A percentile compares a stretch with the other conserved stretches of the same genome.
Evolutionary conservation across 2,329 filamentous ascomycete species (phyloP).

Genomic region (Thelonectria blattea): DNA sequence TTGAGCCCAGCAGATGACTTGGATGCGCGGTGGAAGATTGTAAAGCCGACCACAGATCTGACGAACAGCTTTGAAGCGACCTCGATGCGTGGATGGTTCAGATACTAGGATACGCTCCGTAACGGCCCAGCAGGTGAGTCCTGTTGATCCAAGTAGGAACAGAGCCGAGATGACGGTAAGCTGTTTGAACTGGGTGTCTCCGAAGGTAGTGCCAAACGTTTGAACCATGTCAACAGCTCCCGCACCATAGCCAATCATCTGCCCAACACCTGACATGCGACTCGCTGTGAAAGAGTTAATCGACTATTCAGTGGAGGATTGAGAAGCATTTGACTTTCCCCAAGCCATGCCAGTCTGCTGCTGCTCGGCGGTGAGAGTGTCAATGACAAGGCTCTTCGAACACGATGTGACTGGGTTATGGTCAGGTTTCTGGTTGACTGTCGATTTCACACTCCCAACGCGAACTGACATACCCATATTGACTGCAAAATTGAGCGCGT

Average conservation of each 20-base stretch:
- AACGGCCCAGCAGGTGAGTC: slow-evolving; percentile 87
- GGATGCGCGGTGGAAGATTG: slow-evolving; percentile 81
- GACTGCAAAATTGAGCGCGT: slow-evolving; percentile 95
- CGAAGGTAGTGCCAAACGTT: slow-evolving; percentile 76
- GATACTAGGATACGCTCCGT: slow-evolving; percentile 79
- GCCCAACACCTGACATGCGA: slow-evolving; percentile 85
- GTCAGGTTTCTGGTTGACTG: slow-evolving; percentile 15
- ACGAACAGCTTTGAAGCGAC: slow-evolving; percentile 70
- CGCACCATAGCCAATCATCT: slow-evolving; percentile 82
- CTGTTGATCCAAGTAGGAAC: slow-evolving; percentile 73
- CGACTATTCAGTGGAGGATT: background rate
- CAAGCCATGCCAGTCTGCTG: slow-evolving; percentile 92
- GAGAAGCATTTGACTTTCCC: slow-evolving; percentile 60
- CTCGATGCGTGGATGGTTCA: slow-evolving; percentile 59
- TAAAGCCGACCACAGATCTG: slow-evolving; percentile 80
- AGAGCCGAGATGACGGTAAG: slow-evolving; percentile 81
- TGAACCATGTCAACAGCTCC: slow-evolving; percentile 84
- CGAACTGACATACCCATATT: slow-evolving; percentile 69
- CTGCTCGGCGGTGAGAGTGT: slow-evolving; percentile 86
- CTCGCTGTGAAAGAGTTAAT: slow-evolving; percentile 61
- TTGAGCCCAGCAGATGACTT: slow-evolving; percentile 90
- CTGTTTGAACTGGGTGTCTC: slow-evolving; percentile 95
- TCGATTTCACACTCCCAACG: background rate
- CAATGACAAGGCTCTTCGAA: slow-evolving; percentile 88
- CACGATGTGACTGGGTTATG: slow-evolving; percentile 77